Percentiles rank a stretch among this genome's conserved stretches.
These are phyloP conservation scores for Rhizopogon roseolus DNA, from an alignment of 768 basidiomycete species.

Conservation along the genomic window DNA sequence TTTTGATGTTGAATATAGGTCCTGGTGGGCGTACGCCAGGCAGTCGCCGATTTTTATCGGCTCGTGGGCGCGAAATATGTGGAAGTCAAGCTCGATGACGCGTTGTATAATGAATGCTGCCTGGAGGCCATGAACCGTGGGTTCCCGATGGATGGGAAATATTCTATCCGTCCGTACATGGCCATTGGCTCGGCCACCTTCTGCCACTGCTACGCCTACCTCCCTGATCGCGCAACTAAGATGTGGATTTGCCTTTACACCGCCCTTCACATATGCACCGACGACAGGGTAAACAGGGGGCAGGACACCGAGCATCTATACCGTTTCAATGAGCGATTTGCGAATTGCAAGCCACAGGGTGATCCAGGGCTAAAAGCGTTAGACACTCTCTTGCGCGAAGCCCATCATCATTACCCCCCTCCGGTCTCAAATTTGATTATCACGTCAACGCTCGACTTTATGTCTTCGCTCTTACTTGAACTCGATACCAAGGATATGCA, in stretches of 20 bases:
- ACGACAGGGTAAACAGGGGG: conserved; percentile 3
- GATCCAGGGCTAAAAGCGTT: conserved; percentile 26
- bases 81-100: neutral
- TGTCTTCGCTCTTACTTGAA: conserved; percentile 26
- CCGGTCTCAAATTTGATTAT: conserved; percentile 25
- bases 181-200: conserved; percentile 15
- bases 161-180: conserved; percentile 17
- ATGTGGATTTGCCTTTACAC: too few species aligned
- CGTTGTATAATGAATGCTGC: conserved; percentile 6
- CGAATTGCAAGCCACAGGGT: conserved; percentile 17
- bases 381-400: conserved; percentile 20
- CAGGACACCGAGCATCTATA: conserved; percentile 13
- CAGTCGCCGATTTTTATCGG: too few species aligned
- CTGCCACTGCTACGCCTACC: too few species aligned
- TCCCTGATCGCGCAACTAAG: too few species aligned
- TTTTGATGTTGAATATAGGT: too few species aligned
- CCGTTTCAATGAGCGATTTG: conserved; percentile 25
- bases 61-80: too few species aligned
- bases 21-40: too few species aligned
- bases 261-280: too few species aligned
- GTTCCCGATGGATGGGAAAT: conserved; percentile 14
- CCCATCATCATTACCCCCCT: conserved; percentile 19
- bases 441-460: conserved; percentile 27
- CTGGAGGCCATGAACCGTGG: conserved; percentile 13
- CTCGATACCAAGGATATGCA: conserved; percentile 15